Evolutionary conservation across 2,329 filamentous ascomycete genomes (phyloP).

Genomic region (Orbilia oligospora): DNA sequence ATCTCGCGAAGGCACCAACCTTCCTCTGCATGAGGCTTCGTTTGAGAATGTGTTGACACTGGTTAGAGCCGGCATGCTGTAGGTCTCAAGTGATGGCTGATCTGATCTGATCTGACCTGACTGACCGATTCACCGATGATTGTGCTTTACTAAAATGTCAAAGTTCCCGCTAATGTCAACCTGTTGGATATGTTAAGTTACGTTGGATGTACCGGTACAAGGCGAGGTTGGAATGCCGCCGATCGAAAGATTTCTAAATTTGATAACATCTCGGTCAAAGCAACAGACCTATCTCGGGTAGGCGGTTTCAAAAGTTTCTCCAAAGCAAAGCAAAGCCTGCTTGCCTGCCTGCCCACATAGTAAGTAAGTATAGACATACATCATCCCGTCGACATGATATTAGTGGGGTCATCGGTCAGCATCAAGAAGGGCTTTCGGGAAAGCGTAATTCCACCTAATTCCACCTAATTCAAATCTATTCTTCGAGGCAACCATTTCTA

Average conservation of each 20-base stretch:
- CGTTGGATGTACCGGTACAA: conserved; percentile 44
- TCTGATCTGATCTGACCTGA: no score
- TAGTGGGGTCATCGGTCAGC: conserved; percentile 35
- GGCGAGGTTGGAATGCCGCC: not conserved
- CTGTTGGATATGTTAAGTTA: not conserved
- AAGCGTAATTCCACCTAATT: conserved; percentile 36
- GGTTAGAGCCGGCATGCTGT: conserved; percentile 18
- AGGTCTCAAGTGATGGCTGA: conserved; percentile 5
- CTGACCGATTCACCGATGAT: not conserved
- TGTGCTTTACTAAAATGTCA: conserved; percentile 9
- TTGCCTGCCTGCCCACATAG: no score
- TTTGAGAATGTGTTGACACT: conserved; percentile 50
- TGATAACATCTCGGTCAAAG: conserved; percentile 29
- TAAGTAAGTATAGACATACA: no score
- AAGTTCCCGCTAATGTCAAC: conserved; percentile 20
- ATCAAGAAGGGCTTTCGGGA: conserved; percentile 50
- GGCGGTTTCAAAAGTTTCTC: conserved; percentile 37
- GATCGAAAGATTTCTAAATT: conserved; percentile 43
- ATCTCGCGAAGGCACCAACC: conserved; percentile 42
- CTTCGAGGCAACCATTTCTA: not conserved
- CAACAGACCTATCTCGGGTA: conserved; percentile 29
- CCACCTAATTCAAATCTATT: not conserved
- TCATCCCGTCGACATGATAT: conserved; percentile 14
- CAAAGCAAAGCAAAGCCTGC: no score
- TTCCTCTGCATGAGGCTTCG: conserved; percentile 43